These are phyloP conservation scores for Phytophthora syringae DNA, from an alignment of 352 stramenopile species.

Conservation along the genomic window DNA sequence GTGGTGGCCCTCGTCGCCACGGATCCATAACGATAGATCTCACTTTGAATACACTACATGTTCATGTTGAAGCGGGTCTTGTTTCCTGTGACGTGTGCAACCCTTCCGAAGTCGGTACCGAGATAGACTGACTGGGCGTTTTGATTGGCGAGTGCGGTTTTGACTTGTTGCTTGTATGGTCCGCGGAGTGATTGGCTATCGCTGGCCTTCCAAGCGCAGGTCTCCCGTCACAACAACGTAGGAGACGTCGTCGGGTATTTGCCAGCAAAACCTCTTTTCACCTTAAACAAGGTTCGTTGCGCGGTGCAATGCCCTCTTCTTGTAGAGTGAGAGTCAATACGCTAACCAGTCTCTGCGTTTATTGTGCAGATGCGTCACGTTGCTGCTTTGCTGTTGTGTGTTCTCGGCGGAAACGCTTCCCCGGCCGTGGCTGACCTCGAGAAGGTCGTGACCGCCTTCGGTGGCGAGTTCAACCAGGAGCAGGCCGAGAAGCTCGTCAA, in stretches of 20 bases:
- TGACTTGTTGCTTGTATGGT: constrained; percentile 63
- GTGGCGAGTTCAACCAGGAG: constrained; percentile 79
- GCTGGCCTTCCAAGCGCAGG: constrained; percentile 44
- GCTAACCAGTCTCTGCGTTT: constrained; percentile 6
- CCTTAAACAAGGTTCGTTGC: constrained; percentile 90
- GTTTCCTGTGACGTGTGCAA: constrained; percentile 33
- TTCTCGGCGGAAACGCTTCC: constrained; percentile 85
- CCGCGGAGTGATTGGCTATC: constrained; percentile 85
- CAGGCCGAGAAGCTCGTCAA: constrained; percentile 85
- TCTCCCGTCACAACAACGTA: constrained; percentile 32
- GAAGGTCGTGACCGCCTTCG: constrained; percentile 86
- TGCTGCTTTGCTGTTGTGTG: constrained; percentile 91
- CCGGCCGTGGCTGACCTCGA: constrained; percentile 82
- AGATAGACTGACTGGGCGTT: constrained; percentile 5
- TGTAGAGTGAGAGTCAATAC: background rate
- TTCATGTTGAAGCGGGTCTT: constrained; percentile 2
- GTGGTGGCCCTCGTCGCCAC: constrained; percentile 10
- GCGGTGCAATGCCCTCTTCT: background rate
- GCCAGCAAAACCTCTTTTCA: constrained; percentile 73
- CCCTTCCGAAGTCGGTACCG: constrained; percentile 21
- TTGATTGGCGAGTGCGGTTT: constrained; percentile 47
- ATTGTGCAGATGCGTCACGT: constrained; percentile 89
- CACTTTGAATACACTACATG: too few species aligned
- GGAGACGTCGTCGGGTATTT: constrained; percentile 83
- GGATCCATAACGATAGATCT: constrained; percentile 2